Conservation (phyloP, 179 eudicot species). For the Vitellaria paradoxa region DNA sequence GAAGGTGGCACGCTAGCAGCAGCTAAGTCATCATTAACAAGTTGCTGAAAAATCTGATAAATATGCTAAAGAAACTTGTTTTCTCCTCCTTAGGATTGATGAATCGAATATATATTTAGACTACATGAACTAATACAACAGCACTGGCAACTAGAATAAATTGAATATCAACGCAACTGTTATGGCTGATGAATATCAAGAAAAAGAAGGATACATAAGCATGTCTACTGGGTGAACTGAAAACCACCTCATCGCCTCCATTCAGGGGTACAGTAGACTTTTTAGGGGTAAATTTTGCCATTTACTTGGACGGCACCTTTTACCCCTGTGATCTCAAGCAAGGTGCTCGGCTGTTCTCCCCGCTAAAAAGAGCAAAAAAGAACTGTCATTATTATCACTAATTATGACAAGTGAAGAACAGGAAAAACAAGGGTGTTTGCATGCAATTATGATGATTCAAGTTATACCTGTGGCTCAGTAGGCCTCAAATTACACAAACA, state of each 20-base stretch:
- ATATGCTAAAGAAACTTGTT: constrained; percentile 36
- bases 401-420: neutral
- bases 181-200: neutral
- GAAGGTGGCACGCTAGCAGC: constrained; percentile 47
- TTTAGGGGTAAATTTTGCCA: constrained; percentile 49
- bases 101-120: neutral
- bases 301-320: constrained; percentile 73
- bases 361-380: constrained; percentile 23
- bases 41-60: constrained; percentile 76
- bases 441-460: neutral
- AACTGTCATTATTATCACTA: neutral
- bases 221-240: constrained; percentile 58
- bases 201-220: constrained; percentile 78
- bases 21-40: constrained; percentile 45
- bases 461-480: constrained; percentile 42
- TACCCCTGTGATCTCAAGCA: constrained; percentile 63
- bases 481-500: constrained; percentile 72
- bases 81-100: neutral
- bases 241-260: constrained; percentile 83
- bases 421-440: neutral
- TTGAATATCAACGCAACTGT: neutral
- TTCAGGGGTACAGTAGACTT: constrained; percentile 46
- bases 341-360: constrained; percentile 46
- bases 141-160: neutral
- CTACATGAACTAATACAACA: neutral